Conservation (phyloP, 177 flowering plant species). For the Vitis hybrid region DNA sequence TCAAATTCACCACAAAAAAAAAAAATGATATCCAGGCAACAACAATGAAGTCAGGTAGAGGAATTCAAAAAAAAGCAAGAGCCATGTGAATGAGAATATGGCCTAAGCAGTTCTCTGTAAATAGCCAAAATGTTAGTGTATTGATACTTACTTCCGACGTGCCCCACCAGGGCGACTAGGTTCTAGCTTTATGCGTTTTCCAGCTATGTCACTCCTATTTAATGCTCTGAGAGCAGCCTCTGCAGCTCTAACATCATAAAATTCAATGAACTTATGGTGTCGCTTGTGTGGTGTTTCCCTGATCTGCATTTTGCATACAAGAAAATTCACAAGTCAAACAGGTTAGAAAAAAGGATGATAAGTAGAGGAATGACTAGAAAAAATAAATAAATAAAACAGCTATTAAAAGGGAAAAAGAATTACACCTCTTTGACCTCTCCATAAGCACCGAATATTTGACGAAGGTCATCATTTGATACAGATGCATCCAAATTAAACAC, state of each 20-base stretch:
- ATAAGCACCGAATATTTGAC: conserved; percentile 68
- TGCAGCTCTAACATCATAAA: conserved; percentile 76
- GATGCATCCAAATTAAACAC: conserved; percentile 76
- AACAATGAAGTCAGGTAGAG: neutral
- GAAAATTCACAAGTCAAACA: neutral
- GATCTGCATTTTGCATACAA: conserved; percentile 39
- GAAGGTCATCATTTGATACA: conserved; percentile 70
- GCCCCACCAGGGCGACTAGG: conserved; percentile 88
- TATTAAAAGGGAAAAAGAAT: neutral
- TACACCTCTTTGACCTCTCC: conserved; percentile 80
- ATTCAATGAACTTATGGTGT: conserved; percentile 77
- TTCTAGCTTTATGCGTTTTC: conserved; percentile 79
- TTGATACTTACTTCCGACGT: conserved; percentile 55
- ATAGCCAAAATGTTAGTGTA: neutral
- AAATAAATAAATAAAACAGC: neutral
- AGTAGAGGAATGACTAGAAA: neutral
- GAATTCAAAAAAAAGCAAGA: neutral
- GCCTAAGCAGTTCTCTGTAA: neutral
- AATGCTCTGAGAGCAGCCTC: conserved; percentile 74
- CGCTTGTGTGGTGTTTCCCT: conserved; percentile 81
- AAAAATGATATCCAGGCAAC: neutral
- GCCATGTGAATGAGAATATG: neutral
- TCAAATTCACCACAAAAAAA: neutral
- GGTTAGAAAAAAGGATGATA: neutral
- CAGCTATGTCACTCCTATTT: conserved; percentile 76